Conservation (phyloP, 2,329 filamentous ascomycete species). For the Trichophyton equinum region DNA sequence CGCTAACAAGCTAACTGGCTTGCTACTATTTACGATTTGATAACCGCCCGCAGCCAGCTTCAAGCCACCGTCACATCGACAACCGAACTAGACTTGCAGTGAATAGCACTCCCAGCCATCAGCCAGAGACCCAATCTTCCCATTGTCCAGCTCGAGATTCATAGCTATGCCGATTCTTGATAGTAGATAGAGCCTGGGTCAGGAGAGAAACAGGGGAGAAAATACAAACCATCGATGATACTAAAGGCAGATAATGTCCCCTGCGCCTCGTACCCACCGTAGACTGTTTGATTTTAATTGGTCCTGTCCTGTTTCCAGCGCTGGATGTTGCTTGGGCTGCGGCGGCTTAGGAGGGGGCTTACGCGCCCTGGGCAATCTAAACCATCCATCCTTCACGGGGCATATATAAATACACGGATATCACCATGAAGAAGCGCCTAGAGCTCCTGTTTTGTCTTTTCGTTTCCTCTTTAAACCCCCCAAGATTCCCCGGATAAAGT, state of each 20-base stretch:
- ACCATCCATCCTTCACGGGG: background rate
- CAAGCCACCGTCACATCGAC: no score
- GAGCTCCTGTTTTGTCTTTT: background rate
- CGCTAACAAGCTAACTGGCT: background rate
- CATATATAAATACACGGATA: background rate
- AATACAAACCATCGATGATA: no score
- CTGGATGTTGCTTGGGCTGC: background rate
- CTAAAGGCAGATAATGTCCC: background rate
- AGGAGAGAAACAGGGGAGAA: no score
- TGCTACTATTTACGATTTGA: background rate
- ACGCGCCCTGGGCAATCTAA: slow-evolving; percentile 2
- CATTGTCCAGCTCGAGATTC: no score
- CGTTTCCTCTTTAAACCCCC: background rate
- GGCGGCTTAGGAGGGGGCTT: background rate
- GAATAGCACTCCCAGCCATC: no score
- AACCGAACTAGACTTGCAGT: no score
- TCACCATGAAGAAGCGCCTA: background rate
- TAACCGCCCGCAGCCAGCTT: no score
- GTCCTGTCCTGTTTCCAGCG: background rate
- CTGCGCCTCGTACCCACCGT: background rate
- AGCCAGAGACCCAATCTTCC: no score
- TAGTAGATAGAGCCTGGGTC: no score
- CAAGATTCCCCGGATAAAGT: background rate
- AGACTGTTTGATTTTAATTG: background rate
- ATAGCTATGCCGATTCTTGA: no score